Evolutionary conservation across 139 green algal genomes (phyloP).

Genomic region (Chlorella sp.): DNA sequence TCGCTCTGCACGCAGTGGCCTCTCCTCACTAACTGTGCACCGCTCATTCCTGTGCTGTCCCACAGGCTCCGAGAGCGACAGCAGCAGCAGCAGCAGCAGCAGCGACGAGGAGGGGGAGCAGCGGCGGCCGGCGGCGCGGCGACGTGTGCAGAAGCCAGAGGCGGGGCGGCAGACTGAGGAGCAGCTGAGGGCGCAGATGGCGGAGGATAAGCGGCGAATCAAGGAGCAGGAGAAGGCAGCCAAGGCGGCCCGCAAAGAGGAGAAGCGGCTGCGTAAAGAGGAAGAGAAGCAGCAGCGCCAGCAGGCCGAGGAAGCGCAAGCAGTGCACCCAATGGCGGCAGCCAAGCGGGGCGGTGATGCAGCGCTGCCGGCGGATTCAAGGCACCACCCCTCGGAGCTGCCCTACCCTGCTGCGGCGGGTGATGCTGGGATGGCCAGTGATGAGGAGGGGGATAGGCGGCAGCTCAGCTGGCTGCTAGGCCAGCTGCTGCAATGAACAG

Average conservation of each 20-base stretch:
- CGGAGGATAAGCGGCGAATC: not conserved
- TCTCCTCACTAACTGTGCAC: too few species aligned
- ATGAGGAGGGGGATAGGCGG: not conserved
- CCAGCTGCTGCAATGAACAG: not conserved
- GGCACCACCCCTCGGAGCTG: not conserved
- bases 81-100: slow-evolving; percentile 23
- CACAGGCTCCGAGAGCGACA: slow-evolving; percentile 7
- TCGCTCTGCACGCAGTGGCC: too few species aligned
- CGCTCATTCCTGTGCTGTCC: not conserved
- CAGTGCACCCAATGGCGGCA: not conserved
- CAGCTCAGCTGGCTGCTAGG: slow-evolving; percentile 3
- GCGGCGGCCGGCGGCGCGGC: not conserved
- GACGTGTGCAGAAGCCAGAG: not conserved
- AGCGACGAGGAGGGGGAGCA: not conserved
- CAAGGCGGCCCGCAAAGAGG: not conserved
- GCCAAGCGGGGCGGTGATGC: not conserved
- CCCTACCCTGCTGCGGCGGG: not conserved
- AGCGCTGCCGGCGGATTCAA: not conserved
- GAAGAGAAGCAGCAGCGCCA: not conserved
- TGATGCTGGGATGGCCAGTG: not conserved
- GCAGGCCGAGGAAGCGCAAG: not conserved
- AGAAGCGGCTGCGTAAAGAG: not conserved
- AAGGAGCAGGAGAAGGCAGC: not conserved
- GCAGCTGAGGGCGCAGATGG: not conserved
- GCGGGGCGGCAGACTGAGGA: not conserved